These are phyloP conservation scores for Bonia amplexicaulis DNA, from an alignment of 176 grass and related monocot species.

Conservation along the genomic window DNA sequence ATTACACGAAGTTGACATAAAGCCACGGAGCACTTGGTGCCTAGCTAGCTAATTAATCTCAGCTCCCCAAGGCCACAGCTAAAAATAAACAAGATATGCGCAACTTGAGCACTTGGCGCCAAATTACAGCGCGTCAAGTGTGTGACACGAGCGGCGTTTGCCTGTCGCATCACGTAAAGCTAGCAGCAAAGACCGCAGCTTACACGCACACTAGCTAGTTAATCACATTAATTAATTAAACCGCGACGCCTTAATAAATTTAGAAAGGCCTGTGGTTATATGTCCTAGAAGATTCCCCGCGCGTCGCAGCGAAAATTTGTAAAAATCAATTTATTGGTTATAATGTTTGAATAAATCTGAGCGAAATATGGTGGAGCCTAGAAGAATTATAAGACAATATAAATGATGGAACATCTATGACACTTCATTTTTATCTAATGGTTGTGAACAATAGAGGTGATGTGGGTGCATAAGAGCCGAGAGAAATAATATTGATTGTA, in stretches of 20 bases:
- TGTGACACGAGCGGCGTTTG: background rate
- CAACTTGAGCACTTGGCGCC: slow-evolving; percentile 31
- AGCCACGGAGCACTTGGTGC: slow-evolving; percentile 1
- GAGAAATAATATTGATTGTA: too few species aligned
- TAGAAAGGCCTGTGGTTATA: background rate
- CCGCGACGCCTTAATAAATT: background rate
- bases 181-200: background rate
- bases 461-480: too few species aligned
- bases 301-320: too few species aligned
- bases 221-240: background rate
- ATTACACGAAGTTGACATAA: slow-evolving; percentile 40
- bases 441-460: too few species aligned
- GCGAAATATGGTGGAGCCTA: too few species aligned
- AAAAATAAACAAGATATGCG: slow-evolving; percentile 3
- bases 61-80: background rate
- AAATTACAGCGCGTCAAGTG: slow-evolving; percentile 27
- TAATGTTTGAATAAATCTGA: too few species aligned
- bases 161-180: slow-evolving; percentile 4
- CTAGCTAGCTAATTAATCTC: background rate
- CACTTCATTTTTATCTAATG: too few species aligned
- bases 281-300: too few species aligned
- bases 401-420: too few species aligned
- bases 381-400: too few species aligned
- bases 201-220: background rate
- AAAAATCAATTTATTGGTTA: too few species aligned